phyloP scores from a whole-genome alignment of 306 rosid genomes.

The Rosa chinensis region DNA sequence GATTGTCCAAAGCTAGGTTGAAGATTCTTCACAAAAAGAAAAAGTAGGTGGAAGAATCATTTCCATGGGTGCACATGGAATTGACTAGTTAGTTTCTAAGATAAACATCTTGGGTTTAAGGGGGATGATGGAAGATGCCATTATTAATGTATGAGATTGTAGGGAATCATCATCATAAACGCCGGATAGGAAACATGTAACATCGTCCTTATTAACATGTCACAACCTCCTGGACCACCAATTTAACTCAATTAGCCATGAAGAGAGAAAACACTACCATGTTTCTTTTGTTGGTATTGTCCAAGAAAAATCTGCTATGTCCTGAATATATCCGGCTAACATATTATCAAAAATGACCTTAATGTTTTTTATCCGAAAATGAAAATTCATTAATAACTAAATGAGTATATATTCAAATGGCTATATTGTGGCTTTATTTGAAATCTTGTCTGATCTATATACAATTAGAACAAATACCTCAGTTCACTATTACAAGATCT shows the following conservation, averaged over 20 bases:
- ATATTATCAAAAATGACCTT: too few species aligned
- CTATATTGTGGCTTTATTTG: too few species aligned
- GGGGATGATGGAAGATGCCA: background rate
- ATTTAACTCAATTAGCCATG: background rate
- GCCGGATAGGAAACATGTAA: background rate
- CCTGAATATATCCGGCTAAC: too few species aligned
- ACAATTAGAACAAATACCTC: too few species aligned
- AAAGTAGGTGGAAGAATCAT: background rate
- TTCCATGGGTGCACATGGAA: background rate
- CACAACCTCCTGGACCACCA: conserved; percentile 36
- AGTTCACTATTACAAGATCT: too few species aligned
- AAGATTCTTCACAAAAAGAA: background rate
- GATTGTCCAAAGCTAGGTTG: background rate
- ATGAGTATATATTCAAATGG: too few species aligned
- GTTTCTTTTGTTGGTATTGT: too few species aligned
- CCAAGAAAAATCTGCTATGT: too few species aligned
- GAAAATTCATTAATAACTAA: too few species aligned
- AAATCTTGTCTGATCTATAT: too few species aligned
- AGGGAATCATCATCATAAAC: background rate
- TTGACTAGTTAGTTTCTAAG: background rate
- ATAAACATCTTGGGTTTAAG: background rate
- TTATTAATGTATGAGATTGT: background rate
- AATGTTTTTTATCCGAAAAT: too few species aligned
- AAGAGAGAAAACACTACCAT: too few species aligned
- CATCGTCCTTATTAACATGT: background rate